Evolutionary conservation across 306 rosid species (phyloP).

Genomic region (Senna siamea): DNA sequence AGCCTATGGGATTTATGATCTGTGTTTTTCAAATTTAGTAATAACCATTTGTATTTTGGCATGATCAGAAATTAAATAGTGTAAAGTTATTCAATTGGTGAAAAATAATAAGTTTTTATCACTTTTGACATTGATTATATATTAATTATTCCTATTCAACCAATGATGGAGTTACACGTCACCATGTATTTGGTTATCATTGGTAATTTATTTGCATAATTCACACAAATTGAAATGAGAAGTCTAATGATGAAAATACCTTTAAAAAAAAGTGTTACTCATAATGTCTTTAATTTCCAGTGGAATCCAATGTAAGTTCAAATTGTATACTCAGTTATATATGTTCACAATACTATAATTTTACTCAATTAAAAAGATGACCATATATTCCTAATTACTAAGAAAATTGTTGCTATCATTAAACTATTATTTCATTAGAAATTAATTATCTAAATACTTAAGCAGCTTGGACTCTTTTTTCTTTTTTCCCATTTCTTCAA

Average conservation of each 20-base stretch:
- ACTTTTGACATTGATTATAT: too few species aligned
- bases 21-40: not conserved
- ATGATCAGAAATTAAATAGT: not conserved
- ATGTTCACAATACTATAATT: not conserved
- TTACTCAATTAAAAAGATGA: not conserved
- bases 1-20: too few species aligned
- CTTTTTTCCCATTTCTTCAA: not conserved
- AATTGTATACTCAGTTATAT: not conserved
- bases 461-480: not conserved
- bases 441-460: not conserved
- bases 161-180: not conserved
- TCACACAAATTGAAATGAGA: constrained; percentile 19
- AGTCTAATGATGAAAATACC: constrained; percentile 39
- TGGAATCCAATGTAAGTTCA: constrained; percentile 44
- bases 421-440: constrained; percentile 30
- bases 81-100: not conserved
- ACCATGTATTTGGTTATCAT: constrained; percentile 7
- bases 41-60: constrained; percentile 18
- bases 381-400: too few species aligned
- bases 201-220: constrained; percentile 8
- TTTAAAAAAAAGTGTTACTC: not conserved
- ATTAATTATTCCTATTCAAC: constrained; percentile 21
- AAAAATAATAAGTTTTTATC: too few species aligned
- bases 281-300: constrained; percentile 2
- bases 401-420: constrained; percentile 1